Evolutionary conservation across 2,329 filamentous ascomycete species (phyloP), one percentile per base, ranked within the genome.

Genomic region (Diaporthe longicolla): DNA sequence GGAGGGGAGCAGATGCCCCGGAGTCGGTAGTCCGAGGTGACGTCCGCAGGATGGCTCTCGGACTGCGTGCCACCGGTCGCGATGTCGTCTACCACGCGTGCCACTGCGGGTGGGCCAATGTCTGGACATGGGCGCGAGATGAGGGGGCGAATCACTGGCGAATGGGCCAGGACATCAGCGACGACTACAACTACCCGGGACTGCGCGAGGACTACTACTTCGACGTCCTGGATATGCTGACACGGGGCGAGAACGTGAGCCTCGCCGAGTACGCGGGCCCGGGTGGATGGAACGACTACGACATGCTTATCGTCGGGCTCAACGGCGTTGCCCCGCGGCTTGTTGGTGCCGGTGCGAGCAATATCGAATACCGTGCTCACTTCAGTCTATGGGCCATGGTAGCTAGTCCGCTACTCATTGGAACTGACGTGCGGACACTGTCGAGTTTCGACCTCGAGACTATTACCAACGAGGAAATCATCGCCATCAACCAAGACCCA

Each of bases 161-260:
- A 1, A 71, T 71, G 26, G 72, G 68, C 0, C 72, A 74, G 68
- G 72, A 70, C 17, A 70, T 73, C 35, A 58, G 37, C n/a, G 72
- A 73, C 21, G 72, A 73, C 24, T 73, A 70, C 72, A 73, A 70
- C 55, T 73, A 73, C 13, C 63, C 63, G 13, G 72, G 72, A 2
- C 52, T 58, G 2, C n/a, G 73, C 24, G 50, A 69, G 45, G 59
- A 72, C 21, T 74, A 72, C 35, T 84, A 84, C 73, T 86, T 87
- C 70, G 80, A 83, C 70, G 85, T 84, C 7, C 75, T 88, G 55
- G 84, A 86, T 61, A 73, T 82, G 21, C 74, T 73, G 71, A 74
- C 48, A 35, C 48, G 54, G 65, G 71, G 54, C 26, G 73, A 58
- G 70, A 65, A 74, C 26, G 26, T 55, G 45, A 70, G 55, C 15